A percentile compares a stretch with the other conserved stretches of the same genome.
phyloP scores from a whole-genome alignment of 78 protist species.

The Parvularia atlantis region DNA sequence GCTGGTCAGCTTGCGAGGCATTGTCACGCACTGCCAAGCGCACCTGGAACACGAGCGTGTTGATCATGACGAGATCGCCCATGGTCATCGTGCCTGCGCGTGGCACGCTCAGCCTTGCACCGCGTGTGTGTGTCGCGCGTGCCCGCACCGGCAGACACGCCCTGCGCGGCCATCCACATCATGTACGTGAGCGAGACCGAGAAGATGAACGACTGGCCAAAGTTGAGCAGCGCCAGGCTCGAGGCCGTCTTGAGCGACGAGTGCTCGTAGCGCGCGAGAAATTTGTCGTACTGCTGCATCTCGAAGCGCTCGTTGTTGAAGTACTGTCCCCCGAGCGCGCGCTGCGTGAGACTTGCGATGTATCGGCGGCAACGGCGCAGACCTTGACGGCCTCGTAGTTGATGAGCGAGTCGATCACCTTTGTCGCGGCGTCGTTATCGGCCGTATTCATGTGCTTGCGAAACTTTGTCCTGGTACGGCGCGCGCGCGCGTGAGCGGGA shows the following conservation, averaged over 20 bases:
- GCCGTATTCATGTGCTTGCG: conserved; percentile 47
- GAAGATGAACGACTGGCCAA: conserved; percentile 74
- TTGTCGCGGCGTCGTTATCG: conserved; percentile 26
- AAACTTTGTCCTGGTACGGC: too few species aligned
- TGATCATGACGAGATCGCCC: conserved; percentile 72
- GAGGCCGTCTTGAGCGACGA: conserved; percentile 44
- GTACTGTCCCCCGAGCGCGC: too few species aligned
- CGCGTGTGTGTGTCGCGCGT: neutral
- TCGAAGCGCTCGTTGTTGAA: conserved; percentile 66
- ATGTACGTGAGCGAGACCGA: conserved; percentile 51
- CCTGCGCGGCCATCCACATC: conserved; percentile 57
- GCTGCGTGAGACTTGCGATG: too few species aligned
- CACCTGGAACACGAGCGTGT: conserved; percentile 78
- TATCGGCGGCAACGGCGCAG: too few species aligned
- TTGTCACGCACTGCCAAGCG: too few species aligned
- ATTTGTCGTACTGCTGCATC: conserved; percentile 30
- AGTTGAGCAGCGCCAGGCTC: conserved; percentile 60
- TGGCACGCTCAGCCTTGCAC: neutral
- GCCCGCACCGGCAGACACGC: conserved; percentile 13
- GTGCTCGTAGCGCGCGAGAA: conserved; percentile 34
- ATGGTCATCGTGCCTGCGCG: conserved; percentile 48
- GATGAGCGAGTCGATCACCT: conserved; percentile 52
- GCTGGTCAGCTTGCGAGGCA: too few species aligned
- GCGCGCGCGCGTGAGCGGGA: too few species aligned
- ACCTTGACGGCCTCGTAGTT: conserved; percentile 68